Evolutionary conservation across 306 rosid genomes (phyloP).

Genomic region (Ochetophila trinervis): DNA sequence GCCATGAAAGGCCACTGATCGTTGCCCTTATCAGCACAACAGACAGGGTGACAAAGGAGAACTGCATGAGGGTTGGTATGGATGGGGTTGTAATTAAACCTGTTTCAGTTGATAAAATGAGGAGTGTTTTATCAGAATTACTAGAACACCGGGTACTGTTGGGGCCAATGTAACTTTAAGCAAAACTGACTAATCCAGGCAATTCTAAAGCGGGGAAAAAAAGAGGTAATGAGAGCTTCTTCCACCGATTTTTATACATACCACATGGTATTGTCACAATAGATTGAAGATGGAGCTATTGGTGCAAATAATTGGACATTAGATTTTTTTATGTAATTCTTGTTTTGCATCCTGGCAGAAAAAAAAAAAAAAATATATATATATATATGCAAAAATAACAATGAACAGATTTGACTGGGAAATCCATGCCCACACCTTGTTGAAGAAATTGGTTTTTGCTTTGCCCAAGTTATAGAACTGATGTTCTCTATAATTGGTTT

Average conservation of each 20-base stretch:
- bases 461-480: too few species aligned
- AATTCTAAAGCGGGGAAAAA: too few species aligned
- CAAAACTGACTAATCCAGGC: slow-evolving; percentile 13
- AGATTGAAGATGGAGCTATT: slow-evolving; percentile 23
- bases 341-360: neutral
- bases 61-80: slow-evolving; percentile 79
- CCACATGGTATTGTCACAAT: slow-evolving; percentile 11
- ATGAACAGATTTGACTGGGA: too few species aligned
- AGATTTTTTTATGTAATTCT: neutral
- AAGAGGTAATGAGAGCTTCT: slow-evolving; percentile 3
- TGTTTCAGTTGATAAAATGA: slow-evolving; percentile 87
- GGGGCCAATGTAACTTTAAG: slow-evolving; percentile 43
- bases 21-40: slow-evolving; percentile 78
- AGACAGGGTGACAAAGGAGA: slow-evolving; percentile 67
- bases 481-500: too few species aligned
- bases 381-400: too few species aligned
- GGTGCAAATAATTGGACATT: slow-evolving; percentile 18
- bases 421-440: too few species aligned
- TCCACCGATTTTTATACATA: slow-evolving; percentile 20
- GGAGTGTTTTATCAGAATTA: slow-evolving; percentile 63
- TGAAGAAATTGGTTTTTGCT: too few species aligned
- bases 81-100: slow-evolving; percentile 80
- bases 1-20: slow-evolving; percentile 66
- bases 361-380: too few species aligned
- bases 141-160: slow-evolving; percentile 68